Base-by-base conservation (phyloP, 345 rosid species). In the Aquilaria sinensis region DNA sequence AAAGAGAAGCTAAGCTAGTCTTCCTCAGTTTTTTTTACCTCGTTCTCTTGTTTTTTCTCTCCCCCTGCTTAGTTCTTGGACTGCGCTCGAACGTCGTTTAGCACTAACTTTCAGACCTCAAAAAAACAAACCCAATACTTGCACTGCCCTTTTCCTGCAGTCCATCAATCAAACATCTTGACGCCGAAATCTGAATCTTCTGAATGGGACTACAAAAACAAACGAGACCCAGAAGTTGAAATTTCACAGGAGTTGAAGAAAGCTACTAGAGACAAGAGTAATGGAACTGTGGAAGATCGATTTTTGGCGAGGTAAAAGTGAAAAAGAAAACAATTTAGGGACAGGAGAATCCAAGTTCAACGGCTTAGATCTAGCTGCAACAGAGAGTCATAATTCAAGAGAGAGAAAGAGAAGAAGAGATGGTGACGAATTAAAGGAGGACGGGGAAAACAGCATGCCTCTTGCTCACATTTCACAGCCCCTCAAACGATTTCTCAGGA, bases 361-460 rank as follows among this genome's bases (percentile, higher is more conserved):
- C 3, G 15, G 10, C 57, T 9, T 23, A 51, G 33, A 56, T 62
- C 67, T 62, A 49, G 12, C 31, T 49, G 72, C 31, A 57, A 31
- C 45, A 37, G 43, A 37, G 12, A 14, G 59, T 52, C 23, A 64
- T 70, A 64, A 70, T 53, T 53, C 47, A 16, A 65, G 70, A 54
- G 62, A 59, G 65, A 55, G 59, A 33, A 31, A 0, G 57, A 53
- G 32, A 1, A 7, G 32, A 30, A 37, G 43, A 37, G 43, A 37
- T 3, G 43, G 43, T 37, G 43, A 37, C 7, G 33, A 9, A 4
- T 56, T 31, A 13, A 45, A 43, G 12, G 7, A 9, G 43, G 23
- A 23, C 23, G 33, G 48, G 46, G 14, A 23, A 58, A 60, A 45
- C 58, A 59, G 12, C 59, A 55, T 31, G 46, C 47, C 10, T 64